Evolutionary conservation across 2,329 filamentous ascomycete species (phyloP).

Genomic region (Pseudogymnoascus sp.): DNA sequence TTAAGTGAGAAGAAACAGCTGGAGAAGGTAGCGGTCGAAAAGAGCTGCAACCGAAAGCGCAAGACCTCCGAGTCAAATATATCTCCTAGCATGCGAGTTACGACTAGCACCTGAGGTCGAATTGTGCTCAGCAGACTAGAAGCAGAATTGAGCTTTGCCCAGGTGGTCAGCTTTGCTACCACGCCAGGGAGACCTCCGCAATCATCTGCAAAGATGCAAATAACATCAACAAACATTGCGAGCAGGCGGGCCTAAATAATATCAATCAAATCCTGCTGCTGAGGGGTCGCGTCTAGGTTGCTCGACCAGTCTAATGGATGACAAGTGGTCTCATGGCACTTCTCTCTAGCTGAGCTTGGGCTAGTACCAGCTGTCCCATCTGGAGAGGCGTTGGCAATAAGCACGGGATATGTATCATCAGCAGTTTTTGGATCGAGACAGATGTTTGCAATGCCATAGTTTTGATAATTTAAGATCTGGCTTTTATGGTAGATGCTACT

Average conservation of each 20-base stretch:
- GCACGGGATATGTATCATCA: conserved; percentile 13
- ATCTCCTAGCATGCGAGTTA: conserved; percentile 12
- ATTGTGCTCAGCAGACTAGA: conserved; percentile 15
- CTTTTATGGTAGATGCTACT: conserved; percentile 14
- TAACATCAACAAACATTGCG: conserved; percentile 20
- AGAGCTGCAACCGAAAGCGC: conserved; percentile 11
- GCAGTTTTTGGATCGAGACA: conserved; percentile 12
- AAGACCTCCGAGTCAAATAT: conserved; percentile 12
- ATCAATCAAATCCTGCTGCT: conserved; percentile 11
- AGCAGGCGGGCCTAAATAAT: conserved; percentile 15
- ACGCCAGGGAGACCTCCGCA: conserved; percentile 15
- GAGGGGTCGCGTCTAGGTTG: background rate
- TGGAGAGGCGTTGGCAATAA: conserved; percentile 15
- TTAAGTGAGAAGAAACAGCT: conserved; percentile 15
- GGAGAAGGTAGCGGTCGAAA: conserved; percentile 12
- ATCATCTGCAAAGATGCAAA: conserved; percentile 23
- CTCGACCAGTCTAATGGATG: conserved; percentile 12
- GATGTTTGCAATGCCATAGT: conserved; percentile 16
- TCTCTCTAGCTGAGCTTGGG: conserved; percentile 7
- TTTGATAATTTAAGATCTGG: conserved; percentile 13
- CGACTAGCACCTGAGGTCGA: conserved; percentile 14
- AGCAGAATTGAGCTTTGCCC: conserved; percentile 15
- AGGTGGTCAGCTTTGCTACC: conserved; percentile 15
- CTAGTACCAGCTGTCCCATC: conserved; percentile 9
- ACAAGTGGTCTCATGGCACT: conserved; percentile 14